These are phyloP conservation scores for Solanum phureja DNA, from an alignment of 257 asterid genomes.

Conservation along the genomic window DNA sequence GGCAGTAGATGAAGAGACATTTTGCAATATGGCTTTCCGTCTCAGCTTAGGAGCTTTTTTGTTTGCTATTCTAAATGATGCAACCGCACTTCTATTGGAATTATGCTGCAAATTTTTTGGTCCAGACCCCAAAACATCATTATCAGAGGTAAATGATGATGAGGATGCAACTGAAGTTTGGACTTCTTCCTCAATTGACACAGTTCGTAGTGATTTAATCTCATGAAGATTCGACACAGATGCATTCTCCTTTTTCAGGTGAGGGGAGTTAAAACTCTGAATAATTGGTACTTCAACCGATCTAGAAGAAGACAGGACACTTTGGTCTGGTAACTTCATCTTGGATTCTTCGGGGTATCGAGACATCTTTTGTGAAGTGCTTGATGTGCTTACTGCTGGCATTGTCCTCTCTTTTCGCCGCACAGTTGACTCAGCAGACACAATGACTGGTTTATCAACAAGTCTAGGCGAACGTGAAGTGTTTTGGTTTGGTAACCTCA, in stretches of 20 bases:
- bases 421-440: slow-evolving; percentile 8
- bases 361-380: slow-evolving; percentile 8
- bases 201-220: slow-evolving; percentile 5
- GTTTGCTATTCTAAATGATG: slow-evolving; percentile 27
- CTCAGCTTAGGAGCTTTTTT: slow-evolving; percentile 45
- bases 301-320: slow-evolving; percentile 5
- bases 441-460: slow-evolving; percentile 6
- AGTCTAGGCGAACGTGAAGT: slow-evolving; percentile 17
- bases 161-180: slow-evolving; percentile 8
- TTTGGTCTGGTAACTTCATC: slow-evolving; percentile 2
- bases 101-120: slow-evolving; percentile 19
- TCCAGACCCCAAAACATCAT: slow-evolving; percentile 13
- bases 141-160: slow-evolving; percentile 9
- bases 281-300: not conserved
- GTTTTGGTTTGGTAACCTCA: slow-evolving; percentile 7
- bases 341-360: slow-evolving; percentile 3
- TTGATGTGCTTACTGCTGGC: slow-evolving; percentile 9
- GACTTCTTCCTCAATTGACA: slow-evolving; percentile 17
- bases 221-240: slow-evolving; percentile 17
- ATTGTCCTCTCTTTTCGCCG: slow-evolving; percentile 4
- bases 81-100: slow-evolving; percentile 16
- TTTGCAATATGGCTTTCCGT: slow-evolving; percentile 44
- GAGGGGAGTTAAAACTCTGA: not conserved
- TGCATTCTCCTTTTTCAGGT: slow-evolving; percentile 5
- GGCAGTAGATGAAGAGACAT: slow-evolving; percentile 34